Evolutionary conservation across 345 rosid species (phyloP).

Genomic region (Syzygium aromaticum): DNA sequence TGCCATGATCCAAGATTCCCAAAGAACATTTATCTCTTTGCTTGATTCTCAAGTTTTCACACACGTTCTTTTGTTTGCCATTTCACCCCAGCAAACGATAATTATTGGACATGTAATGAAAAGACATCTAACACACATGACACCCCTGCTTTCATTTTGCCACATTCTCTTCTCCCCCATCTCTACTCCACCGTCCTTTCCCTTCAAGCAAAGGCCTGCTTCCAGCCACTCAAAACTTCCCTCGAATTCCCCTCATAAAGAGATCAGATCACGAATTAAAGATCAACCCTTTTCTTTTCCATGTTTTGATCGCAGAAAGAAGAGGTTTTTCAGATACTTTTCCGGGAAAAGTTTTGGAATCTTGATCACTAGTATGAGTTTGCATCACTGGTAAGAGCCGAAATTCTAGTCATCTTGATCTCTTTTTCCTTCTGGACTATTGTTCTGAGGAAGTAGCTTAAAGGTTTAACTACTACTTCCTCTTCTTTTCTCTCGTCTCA

Average conservation of each 20-base stretch:
- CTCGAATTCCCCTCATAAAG: background rate
- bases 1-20: constrained; percentile 13
- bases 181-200: constrained; percentile 2
- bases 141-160: background rate
- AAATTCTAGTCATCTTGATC: background rate
- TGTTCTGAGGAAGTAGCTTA: background rate
- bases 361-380: background rate
- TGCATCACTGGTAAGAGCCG: background rate
- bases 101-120: constrained; percentile 11
- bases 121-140: constrained; percentile 6
- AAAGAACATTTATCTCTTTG: background rate
- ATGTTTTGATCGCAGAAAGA: background rate
- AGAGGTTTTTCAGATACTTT: background rate
- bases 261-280: background rate
- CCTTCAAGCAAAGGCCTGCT: background rate
- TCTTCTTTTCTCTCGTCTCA: background rate
- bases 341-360: background rate
- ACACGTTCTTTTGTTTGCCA: constrained; percentile 1
- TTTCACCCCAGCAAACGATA: background rate
- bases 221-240: background rate
- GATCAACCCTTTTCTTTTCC: background rate
- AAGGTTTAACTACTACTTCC: background rate
- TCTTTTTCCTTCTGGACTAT: background rate
- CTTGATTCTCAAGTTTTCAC: constrained; percentile 11
- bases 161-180: background rate